These are phyloP conservation scores for Puccinia polysora DNA, from an alignment of 1,284 basidiomycete species.

Conservation along the genomic window DNA sequence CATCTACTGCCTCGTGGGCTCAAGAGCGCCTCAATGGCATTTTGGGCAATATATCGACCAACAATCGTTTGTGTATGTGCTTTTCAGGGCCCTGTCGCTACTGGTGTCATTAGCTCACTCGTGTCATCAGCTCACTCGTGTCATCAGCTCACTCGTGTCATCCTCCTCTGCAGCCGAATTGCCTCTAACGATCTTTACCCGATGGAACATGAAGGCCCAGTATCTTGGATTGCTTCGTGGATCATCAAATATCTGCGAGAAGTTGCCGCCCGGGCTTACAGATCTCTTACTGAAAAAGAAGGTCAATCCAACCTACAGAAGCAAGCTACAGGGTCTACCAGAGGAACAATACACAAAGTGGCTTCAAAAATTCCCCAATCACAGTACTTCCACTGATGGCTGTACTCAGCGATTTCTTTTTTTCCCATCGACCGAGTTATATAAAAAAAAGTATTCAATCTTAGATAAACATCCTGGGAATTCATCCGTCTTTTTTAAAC, in stretches of 20 bases:
- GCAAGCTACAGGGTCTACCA: neutral
- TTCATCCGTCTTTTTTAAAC: conserved; percentile 7
- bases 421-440: neutral
- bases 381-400: neutral
- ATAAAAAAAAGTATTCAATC: neutral
- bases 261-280: neutral
- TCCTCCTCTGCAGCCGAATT: neutral
- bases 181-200: conserved; percentile 1
- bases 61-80: conserved; percentile 19
- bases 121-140: too few relatives aligned
- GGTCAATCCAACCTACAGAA: neutral
- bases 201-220: conserved; percentile 11
- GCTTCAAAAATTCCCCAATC: neutral
- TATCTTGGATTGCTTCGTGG: neutral
- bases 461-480: neutral
- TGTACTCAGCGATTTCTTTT: neutral
- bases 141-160: neutral
- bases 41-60: conserved; percentile 12
- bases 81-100: neutral
- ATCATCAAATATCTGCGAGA: neutral
- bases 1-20: conserved; percentile 26
- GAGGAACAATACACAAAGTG: conserved; percentile 1
- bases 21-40: conserved; percentile 28
- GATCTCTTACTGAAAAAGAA: conserved; percentile 1
- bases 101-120: too few relatives aligned